Percentiles rank a stretch among this genome's conserved stretches.
Evolutionary conservation across 768 basidiomycete species (phyloP).

Genomic region (Rhodosporidiobolus sp.): DNA sequence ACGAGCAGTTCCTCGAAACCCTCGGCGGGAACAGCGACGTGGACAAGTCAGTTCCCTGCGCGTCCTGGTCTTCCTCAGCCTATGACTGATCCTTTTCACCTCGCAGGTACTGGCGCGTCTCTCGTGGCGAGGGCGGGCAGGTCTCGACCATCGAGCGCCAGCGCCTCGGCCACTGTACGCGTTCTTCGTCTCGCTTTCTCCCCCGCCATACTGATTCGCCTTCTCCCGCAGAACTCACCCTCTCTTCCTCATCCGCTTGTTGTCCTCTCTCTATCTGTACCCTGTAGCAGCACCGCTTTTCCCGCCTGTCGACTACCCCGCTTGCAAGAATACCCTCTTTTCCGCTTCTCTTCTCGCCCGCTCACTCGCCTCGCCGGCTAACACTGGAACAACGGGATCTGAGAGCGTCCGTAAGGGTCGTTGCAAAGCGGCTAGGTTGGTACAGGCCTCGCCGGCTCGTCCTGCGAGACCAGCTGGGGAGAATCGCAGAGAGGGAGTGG

Average conservation of each 20-base stretch:
- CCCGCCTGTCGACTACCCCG: no score
- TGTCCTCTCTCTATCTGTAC: not conserved
- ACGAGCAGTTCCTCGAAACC: constrained; percentile 88
- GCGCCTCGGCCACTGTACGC: constrained; percentile 15
- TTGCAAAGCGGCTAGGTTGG: no score
- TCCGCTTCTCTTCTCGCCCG: no score
- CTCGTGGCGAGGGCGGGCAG: constrained; percentile 33
- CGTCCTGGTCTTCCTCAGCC: rapidly evolving
- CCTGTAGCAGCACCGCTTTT: not conserved
- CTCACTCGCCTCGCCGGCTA: no score
- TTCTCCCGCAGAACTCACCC: not conserved
- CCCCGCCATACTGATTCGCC: not conserved
- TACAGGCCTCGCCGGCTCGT: no score
- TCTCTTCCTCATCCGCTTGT: no score
- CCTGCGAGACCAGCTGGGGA: no score
- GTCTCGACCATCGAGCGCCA: constrained; percentile 38
- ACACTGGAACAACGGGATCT: no score
- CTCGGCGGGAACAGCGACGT: constrained; percentile 87
- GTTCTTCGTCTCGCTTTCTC: not conserved
- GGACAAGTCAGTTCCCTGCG: constrained; percentile 63
- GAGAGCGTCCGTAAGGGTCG: no score
- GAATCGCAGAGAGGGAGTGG: no score
- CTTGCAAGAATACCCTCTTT: no score
- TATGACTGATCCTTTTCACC: not conserved
- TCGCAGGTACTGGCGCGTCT: constrained; percentile 36